Base-by-base conservation (phyloP, 176 grass and related monocot genomes). In the Aegilops umbellulata region DNA sequence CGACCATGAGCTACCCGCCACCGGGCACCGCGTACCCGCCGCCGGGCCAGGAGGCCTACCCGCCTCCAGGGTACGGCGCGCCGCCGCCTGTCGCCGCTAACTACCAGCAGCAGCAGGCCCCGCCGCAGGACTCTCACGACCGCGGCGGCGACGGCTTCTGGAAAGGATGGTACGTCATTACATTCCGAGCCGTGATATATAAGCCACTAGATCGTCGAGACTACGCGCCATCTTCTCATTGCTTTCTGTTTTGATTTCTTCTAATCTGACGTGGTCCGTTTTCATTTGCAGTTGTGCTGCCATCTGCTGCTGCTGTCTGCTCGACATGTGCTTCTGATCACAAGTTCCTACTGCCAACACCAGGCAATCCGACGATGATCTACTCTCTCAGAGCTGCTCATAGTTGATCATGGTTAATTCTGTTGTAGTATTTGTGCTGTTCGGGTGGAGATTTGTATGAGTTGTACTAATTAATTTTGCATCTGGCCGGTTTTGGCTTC, bases 301-400 rank as follows among this genome's bases (percentile, higher is more conserved):
- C 3, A 29, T 95, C 25, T 95, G 90, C 77, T 94, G 92, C 89
- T 91, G 92, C 89, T 94, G 89, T 72, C 25, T 94, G 24, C 84
- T 94, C 7, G 92, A 94, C 70, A 82, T 68, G 86, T 94, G 92
- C 86, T 91, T 88, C 89, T 94, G 44, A 60, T 61, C 30, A 29
- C 23, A 19, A 12, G 10, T 19, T n/a, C 5, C 2, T 11, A 0
- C 20, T 58, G 9, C 11, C 53, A 51, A 10, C 22, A 0, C 23
- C 4, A 47, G 75, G 32, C 25, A 10, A 34, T 38, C 64, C 68
- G 2, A 44, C 32, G 66, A 8, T 60, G 13, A 58, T n/a, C 55
- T 20, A 9, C 19, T 53, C 19, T 9, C 0, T 58, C 35, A 79
- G 65, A 15, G 13, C 41, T 78, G 27, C 1, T 23, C 38, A 17